phyloP scores from a whole-genome alignment of 129 eudicot genomes.

The Pseudognaphalium luteoalbum region DNA sequence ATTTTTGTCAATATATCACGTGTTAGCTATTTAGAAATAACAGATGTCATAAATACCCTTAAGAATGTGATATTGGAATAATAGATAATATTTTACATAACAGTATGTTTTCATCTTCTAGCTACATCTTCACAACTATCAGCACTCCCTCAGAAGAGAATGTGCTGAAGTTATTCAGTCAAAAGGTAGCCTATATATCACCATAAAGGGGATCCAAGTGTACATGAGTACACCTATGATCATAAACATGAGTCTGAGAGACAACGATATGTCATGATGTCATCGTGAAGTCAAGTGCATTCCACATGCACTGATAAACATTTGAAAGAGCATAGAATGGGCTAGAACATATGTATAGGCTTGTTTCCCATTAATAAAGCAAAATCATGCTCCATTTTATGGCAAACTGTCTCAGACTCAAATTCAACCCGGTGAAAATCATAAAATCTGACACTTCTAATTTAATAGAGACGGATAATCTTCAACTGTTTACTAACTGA shows the following conservation, averaged over 20 bases:
- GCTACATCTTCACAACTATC: not conserved
- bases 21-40: not conserved
- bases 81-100: not conserved
- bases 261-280: not conserved
- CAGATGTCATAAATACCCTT: too few species aligned
- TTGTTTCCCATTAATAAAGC: constrained; percentile 1
- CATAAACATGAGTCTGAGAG: not conserved
- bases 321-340: not conserved
- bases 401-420: not conserved
- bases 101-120: not conserved
- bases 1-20: not conserved
- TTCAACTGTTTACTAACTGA: constrained; percentile 9
- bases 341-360: not conserved
- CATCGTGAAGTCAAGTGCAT: constrained; percentile 21
- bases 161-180: constrained; percentile 1
- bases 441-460: constrained; percentile 9
- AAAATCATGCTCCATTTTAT: not conserved
- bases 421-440: not conserved
- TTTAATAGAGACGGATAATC: not conserved
- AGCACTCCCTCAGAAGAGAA: not conserved
- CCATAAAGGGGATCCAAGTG: not conserved
- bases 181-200: constrained; percentile 1
- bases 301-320: not conserved
- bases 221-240: constrained; percentile 17
- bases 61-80: not conserved